Base-by-base conservation (phyloP, 768 basidiomycete genomes). In the Rhodosporidiobolus sp. region DNA sequence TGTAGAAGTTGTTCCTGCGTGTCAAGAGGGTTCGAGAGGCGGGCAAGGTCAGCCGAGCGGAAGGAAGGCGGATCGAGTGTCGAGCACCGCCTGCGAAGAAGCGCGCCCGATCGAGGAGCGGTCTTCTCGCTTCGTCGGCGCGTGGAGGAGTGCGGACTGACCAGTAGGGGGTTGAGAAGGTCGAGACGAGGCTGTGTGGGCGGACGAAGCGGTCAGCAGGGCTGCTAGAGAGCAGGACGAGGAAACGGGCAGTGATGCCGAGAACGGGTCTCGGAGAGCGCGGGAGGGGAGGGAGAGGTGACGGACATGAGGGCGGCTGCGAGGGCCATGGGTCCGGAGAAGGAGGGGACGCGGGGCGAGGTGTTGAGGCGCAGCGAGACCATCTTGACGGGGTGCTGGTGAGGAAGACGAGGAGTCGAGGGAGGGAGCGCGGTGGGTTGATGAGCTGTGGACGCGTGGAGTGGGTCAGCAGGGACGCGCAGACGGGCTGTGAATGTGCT, bases 1-100 rank as follows among this genome's bases (percentile, higher is more conserved):
- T 60, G 66, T 73, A 76, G 58, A 76, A 76, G 63, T 76, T 76
- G 43, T 76, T 68, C 75, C 74, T 75, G 60, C n/a, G 60, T 49
- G 34, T 7, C 38, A 14, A 14, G 7, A 30, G 22, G 3, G 43
- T 0, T 24, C 17, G 4, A 2, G n/a, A 28, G 26, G 17, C 12
- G 20, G 20, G 49, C 3, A 19, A 19, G 12, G 34, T 65, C 38
- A 55, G 34, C 17, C 11, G 32, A 32, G 28, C 12, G 52, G 8
- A 6, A 8, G n/a, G 52, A 53, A 53, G 12, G 26, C 4, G 22
- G 22, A 53, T 53, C n/a, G 12, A 12, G 5, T 4, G n/a, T 35
- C 58, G 58, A 38, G 43, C 16, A 24, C 3, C n/a, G 63, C 38
- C 34, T 46, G 32, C 26, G 50, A 53, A 10, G 28, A 26, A 24